Base-by-base conservation (phyloP, 257 asterid species). In the Osmanthus fragrans region DNA sequence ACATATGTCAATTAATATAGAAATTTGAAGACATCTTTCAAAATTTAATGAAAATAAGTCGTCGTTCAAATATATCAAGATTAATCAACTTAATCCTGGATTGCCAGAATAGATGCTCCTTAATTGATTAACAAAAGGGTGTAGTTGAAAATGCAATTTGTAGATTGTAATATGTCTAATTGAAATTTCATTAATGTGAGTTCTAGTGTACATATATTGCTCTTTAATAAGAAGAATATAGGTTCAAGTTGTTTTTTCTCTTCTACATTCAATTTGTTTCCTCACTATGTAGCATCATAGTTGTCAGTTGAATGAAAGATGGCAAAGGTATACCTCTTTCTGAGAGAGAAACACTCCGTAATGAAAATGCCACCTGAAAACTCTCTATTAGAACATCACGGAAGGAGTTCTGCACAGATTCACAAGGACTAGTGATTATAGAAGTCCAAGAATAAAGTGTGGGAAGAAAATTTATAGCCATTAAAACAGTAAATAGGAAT, bases 311-410 rank as follows among this genome's bases (percentile, higher is more conserved):
- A 64, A 40, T 36, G 45, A 25, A 63, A 71, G 71, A 18, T 76
- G 64, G 77, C 71, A 19, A 13, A 42, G 40, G 33, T 71, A 30
- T 86, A 91, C 98, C 97, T 92, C 90, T 89, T 79, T 83, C 85
- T 29, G 67, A 66, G 63, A 93, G 91, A 81, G 97, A 84, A 73
- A 84, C 40, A 73, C 66, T 82, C 83, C 95, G 88, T 73, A 96
- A 74, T 42, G 97, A 88, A 85, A 96, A 93, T 16, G 99, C 99
- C 71, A 96, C 85, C 79, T 89, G 97, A 85, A 92, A 93, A 81
- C 98, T 86, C 76, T 83, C 91, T 77, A 92, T 87, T 39, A 92
- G 88, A 84, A 86, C 88, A 76, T 96, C 99, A 29, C 86, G 92
- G 71, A 85, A 84, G 12, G 94, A 92, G 80, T 88, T 92, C 99